Evolutionary conservation across 2,329 filamentous ascomycete genomes (phyloP).

Genomic region (Penicillium sp.): DNA sequence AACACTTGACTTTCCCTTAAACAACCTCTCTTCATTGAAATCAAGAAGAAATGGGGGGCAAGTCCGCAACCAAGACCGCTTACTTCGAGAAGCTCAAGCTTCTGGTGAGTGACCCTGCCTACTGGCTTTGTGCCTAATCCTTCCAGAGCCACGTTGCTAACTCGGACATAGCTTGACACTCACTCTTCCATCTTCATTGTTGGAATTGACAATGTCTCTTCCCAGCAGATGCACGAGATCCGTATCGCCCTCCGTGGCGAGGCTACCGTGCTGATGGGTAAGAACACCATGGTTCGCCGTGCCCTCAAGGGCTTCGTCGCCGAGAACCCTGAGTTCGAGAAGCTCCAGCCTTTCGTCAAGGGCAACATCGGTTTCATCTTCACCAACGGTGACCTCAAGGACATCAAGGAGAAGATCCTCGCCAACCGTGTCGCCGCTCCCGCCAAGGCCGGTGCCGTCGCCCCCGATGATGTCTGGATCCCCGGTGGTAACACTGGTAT

Average conservation of each 20-base stretch:
- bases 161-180: constrained; percentile 70
- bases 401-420: constrained; percentile 89
- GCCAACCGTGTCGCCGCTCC: constrained; percentile 97
- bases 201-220: constrained; percentile 98
- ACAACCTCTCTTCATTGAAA: constrained; percentile 87
- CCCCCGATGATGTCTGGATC: constrained; percentile 89
- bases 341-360: constrained; percentile 91
- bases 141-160: neutral
- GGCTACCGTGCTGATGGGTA: constrained; percentile 97
- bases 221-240: constrained; percentile 99
- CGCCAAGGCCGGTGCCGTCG: constrained; percentile 95
- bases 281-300: constrained; percentile 99
- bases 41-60: constrained; percentile 99
- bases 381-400: constrained; percentile 96
- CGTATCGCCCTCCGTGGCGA: constrained; percentile 85
- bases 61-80: constrained; percentile 85
- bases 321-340: constrained; percentile 96
- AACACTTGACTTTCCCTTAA: constrained; percentile 73
- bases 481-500: constrained; percentile 99
- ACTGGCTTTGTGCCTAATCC: neutral
- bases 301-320: constrained; percentile 90
- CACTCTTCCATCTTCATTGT: constrained; percentile 99
- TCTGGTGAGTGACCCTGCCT: constrained; percentile 49
- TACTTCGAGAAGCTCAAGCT: constrained; percentile 99
- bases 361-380: constrained; percentile 99